Evolutionary conservation across 2,329 filamentous ascomycete species (phyloP).

Genomic region (Colletotrichum somersetense): DNA sequence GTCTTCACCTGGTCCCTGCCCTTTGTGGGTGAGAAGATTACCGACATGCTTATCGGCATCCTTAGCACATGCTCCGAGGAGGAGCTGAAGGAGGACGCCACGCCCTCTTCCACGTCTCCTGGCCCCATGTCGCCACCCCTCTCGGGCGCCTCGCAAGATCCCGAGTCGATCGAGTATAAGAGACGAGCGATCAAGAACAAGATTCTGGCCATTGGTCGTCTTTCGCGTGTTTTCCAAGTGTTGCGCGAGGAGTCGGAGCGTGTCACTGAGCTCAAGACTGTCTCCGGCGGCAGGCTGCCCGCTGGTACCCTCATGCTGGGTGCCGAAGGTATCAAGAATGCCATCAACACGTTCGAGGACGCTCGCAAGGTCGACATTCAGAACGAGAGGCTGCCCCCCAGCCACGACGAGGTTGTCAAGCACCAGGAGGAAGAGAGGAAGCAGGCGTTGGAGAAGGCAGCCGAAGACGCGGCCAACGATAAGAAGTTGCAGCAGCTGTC

Average conservation of each 20-base stretch:
- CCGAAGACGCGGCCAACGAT: slow-evolving; percentile 92
- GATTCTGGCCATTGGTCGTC: slow-evolving; percentile 94
- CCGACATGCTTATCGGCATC: slow-evolving; percentile 99
- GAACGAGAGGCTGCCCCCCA: slow-evolving; percentile 94
- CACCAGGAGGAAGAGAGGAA: slow-evolving; percentile 85
- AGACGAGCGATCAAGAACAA: slow-evolving; percentile 99
- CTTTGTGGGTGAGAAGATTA: slow-evolving; percentile 99
- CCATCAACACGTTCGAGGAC: slow-evolving; percentile 96
- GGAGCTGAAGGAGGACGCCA: slow-evolving; percentile 90
- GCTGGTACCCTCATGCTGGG: slow-evolving; percentile 98
- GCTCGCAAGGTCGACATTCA: slow-evolving; percentile 96
- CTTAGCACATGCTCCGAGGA: slow-evolving; percentile 99
- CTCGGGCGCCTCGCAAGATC: slow-evolving; percentile 67
- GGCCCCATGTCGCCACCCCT: slow-evolving; percentile 82
- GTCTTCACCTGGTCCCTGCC: slow-evolving; percentile 99
- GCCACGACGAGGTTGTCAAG: slow-evolving; percentile 88
- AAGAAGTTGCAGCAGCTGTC: slow-evolving; percentile 87
- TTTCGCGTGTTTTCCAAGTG: slow-evolving; percentile 98
- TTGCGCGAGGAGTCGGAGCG: slow-evolving; percentile 96
- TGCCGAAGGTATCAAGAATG: slow-evolving; percentile 98
- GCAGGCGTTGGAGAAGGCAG: slow-evolving; percentile 87
- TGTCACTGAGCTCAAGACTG: slow-evolving; percentile 97
- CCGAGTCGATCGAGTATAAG: slow-evolving; percentile 93
- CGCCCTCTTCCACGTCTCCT: slow-evolving; percentile 76
- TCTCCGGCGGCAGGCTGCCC: slow-evolving; percentile 89